Conservation (phyloP, 2,329 filamentous ascomycete genomes). For the Diatrype stigma region DNA sequence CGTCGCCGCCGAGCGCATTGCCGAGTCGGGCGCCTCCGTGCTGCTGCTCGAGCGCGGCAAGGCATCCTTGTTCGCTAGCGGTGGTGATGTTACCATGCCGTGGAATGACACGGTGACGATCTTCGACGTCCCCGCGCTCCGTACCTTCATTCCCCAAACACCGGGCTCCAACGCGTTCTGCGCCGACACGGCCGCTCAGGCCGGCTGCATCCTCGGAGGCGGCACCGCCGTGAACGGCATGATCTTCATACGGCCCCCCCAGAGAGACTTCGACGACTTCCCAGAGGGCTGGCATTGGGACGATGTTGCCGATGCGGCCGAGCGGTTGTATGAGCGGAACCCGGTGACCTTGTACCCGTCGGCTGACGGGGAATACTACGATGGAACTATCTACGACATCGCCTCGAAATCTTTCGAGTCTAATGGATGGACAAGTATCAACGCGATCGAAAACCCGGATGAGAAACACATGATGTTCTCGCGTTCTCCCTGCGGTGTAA, state of each 20-base stretch:
- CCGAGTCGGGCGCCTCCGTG: conserved; percentile 32
- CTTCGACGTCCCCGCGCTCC: conserved; percentile 27
- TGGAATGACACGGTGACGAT: conserved; percentile 30
- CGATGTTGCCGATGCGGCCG: conserved; percentile 22
- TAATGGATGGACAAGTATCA: conserved; percentile 11
- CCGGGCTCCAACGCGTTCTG: conserved; percentile 26
- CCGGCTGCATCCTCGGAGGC: conserved; percentile 35
- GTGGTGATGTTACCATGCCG: conserved; percentile 22
- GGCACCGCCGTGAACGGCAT: conserved; percentile 30
- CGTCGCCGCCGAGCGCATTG: conserved; percentile 31
- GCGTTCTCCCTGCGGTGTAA: neutral
- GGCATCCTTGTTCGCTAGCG: conserved; percentile 28
- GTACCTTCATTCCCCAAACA: conserved; percentile 18
- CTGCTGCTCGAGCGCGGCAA: conserved; percentile 35
- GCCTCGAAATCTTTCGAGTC: conserved; percentile 11
- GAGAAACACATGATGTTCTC: conserved; percentile 11
- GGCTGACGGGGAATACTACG: conserved; percentile 18
- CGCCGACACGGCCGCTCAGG: conserved; percentile 30
- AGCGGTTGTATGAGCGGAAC: conserved; percentile 23
- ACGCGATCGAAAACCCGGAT: conserved; percentile 11
- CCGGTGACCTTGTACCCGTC: conserved; percentile 23
- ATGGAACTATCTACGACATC: conserved; percentile 11
- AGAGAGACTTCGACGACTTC: conserved; percentile 28
- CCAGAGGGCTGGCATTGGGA: conserved; percentile 25
- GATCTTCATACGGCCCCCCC: conserved; percentile 29